Percentiles rank a stretch among this genome's conserved stretches.
Conservation (phyloP, 176 grass and related monocot species). For the Triticum timopheevii region DNA sequence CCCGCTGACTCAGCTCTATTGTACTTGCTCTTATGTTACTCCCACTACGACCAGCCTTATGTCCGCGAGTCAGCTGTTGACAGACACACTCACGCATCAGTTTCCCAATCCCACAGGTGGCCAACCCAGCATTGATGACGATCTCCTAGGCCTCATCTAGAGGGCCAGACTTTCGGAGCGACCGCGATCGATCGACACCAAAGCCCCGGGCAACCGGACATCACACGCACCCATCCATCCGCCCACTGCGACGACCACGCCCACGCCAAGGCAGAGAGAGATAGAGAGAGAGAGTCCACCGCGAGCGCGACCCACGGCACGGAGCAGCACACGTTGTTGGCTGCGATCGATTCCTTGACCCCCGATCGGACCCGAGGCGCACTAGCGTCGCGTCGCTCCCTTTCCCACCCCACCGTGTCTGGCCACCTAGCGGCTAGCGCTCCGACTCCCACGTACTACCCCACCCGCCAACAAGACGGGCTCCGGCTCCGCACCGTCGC, state of each 20-base stretch:
- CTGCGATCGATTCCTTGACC: background rate
- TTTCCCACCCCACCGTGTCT: background rate
- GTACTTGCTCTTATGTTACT: no score
- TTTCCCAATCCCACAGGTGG: background rate
- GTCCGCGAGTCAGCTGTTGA: no score
- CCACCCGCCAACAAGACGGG: background rate
- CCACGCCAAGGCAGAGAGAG: background rate
- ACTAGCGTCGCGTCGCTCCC: background rate
- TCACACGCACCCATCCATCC: background rate
- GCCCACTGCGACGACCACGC: no score
- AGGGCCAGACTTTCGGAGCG: background rate
- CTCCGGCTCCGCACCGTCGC: background rate
- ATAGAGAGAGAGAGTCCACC: background rate
- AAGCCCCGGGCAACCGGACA: background rate
- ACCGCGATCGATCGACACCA: background rate
- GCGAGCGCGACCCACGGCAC: background rate
- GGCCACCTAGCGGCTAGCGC: background rate
- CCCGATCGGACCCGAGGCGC: background rate
- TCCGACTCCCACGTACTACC: background rate
- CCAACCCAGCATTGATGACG: background rate
- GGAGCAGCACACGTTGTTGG: conserved; percentile 29
- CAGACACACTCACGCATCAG: background rate
- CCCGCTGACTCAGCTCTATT: no score
- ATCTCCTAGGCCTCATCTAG: background rate
- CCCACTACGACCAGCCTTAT: no score